Percentiles rank a stretch among this genome's conserved stretches.
These are phyloP conservation scores for Phaeosphaeriaceae sp. DNA, from an alignment of 2,329 filamentous ascomycete species.

Conservation along the genomic window DNA sequence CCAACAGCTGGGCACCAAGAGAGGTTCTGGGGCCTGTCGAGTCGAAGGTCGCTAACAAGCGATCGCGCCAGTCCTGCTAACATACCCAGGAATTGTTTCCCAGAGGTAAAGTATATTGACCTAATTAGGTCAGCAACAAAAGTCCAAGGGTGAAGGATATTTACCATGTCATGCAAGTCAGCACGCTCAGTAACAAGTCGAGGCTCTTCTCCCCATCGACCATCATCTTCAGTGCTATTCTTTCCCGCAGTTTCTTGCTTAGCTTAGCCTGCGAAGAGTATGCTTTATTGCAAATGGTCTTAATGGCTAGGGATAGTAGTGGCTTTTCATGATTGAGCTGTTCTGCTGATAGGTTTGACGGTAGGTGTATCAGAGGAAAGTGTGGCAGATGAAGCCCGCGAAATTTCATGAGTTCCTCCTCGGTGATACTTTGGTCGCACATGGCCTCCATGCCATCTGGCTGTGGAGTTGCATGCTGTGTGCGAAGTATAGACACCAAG, in stretches of 20 bases:
- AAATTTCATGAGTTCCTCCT: constrained; percentile 14
- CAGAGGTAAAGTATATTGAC: constrained; percentile 23
- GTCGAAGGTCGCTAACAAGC: constrained; percentile 24
- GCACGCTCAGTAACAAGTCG: constrained; percentile 39
- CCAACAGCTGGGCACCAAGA: constrained; percentile 12
- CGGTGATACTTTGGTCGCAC: constrained; percentile 10
- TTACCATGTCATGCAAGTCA: constrained; percentile 30
- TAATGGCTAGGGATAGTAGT: constrained; percentile 21
- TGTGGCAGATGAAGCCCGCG: constrained; percentile 11
- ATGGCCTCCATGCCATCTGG: not conserved
- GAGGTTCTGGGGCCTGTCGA: constrained; percentile 20
- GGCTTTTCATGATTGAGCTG: constrained; percentile 15
- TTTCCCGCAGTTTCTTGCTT: constrained; percentile 20
- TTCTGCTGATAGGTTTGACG: constrained; percentile 7
- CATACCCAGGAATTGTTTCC: constrained; percentile 25
- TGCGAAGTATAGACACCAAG: constrained; percentile 36
- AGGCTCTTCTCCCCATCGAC: constrained; percentile 33
- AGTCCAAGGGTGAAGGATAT: not conserved
- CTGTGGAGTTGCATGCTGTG: constrained; percentile 12
- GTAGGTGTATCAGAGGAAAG: constrained; percentile 22
- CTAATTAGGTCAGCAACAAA: constrained; percentile 8
- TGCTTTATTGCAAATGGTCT: constrained; percentile 22
- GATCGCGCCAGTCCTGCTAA: constrained; percentile 21
- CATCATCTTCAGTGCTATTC: constrained; percentile 24
- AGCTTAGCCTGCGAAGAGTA: constrained; percentile 16